Evolutionary conservation across 2,329 filamentous ascomycete species (phyloP).

Genomic region (Lizonia empirigonia): DNA sequence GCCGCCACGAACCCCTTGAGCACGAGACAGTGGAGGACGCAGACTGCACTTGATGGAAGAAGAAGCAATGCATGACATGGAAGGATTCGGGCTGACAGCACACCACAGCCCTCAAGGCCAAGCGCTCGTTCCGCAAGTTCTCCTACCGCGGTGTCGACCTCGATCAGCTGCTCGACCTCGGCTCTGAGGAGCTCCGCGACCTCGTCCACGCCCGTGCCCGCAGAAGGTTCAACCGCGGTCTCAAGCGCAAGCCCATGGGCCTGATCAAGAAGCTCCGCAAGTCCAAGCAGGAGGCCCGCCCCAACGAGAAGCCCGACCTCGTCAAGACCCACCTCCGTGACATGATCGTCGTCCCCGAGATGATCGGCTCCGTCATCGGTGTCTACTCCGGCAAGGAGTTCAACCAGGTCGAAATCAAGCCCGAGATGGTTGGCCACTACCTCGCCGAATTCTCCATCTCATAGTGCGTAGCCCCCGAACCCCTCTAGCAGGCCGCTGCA

Average conservation of each 20-base stretch:
- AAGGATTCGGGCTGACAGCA: slow-evolving; percentile 35
- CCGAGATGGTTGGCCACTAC: slow-evolving; percentile 99
- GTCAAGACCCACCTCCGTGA: slow-evolving; percentile 99
- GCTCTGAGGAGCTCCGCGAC: slow-evolving; percentile 97
- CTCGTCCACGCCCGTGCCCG: slow-evolving; percentile 98
- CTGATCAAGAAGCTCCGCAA: slow-evolving; percentile 99
- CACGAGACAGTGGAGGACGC: slow-evolving; percentile 11
- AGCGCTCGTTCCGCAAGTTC: slow-evolving; percentile 99
- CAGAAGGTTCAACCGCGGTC: slow-evolving; percentile 98
- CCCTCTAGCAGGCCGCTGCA: background rate
- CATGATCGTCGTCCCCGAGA: slow-evolving; percentile 99
- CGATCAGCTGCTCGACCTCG: slow-evolving; percentile 99
- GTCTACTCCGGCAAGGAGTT: slow-evolving; percentile 99
- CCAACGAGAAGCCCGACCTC: slow-evolving; percentile 99
- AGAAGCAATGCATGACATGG: slow-evolving; percentile 9
- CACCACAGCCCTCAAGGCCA: slow-evolving; percentile 90
- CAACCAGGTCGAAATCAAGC: slow-evolving; percentile 99
- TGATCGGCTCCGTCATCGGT: slow-evolving; percentile 98
- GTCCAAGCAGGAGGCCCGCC: slow-evolving; percentile 63
- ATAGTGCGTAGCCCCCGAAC: slow-evolving; percentile 72
- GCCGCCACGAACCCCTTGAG: slow-evolving; percentile 14
- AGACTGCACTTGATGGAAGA: slow-evolving; percentile 3
- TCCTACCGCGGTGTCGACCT: slow-evolving; percentile 99
- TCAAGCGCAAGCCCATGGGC: slow-evolving; percentile 99
- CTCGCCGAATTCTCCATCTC: slow-evolving; percentile 99